Conservation (phyloP, 345 rosid genomes). For the Theobroma cacao region DNA sequence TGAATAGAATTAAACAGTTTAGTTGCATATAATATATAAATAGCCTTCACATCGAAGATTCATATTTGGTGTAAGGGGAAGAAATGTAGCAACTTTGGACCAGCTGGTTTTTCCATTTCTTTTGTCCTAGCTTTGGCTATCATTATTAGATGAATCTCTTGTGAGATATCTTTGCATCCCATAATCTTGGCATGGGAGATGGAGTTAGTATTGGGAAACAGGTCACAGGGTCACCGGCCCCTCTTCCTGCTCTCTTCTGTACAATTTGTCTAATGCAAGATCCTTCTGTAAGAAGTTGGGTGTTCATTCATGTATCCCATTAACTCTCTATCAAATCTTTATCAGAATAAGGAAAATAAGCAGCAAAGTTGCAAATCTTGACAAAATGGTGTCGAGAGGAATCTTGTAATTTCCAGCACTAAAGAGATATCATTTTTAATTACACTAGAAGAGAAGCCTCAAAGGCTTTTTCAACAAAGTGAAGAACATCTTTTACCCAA, state of each 20-base stretch:
- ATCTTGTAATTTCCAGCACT: neutral
- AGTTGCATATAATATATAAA: neutral
- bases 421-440: neutral
- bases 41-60: neutral
- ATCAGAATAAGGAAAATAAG: neutral
- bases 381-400: neutral
- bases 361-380: neutral
- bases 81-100: neutral
- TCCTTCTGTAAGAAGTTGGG: neutral
- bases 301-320: neutral
- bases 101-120: neutral
- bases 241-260: neutral
- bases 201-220: neutral
- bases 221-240: neutral
- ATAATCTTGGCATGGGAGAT: conserved; percentile 1
- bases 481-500: neutral
- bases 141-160: conserved; percentile 6
- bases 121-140: neutral
- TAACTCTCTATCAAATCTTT: neutral
- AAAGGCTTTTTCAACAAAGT: neutral
- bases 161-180: neutral
- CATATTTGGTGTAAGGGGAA: neutral
- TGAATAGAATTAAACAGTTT: neutral
- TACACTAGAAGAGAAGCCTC: neutral
- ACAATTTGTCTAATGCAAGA: neutral